Percentiles rank a stretch among this genome's conserved stretches.
Evolutionary conservation across 768 basidiomycete genomes (phyloP).

Genomic region (Tricholoma matsutake): DNA sequence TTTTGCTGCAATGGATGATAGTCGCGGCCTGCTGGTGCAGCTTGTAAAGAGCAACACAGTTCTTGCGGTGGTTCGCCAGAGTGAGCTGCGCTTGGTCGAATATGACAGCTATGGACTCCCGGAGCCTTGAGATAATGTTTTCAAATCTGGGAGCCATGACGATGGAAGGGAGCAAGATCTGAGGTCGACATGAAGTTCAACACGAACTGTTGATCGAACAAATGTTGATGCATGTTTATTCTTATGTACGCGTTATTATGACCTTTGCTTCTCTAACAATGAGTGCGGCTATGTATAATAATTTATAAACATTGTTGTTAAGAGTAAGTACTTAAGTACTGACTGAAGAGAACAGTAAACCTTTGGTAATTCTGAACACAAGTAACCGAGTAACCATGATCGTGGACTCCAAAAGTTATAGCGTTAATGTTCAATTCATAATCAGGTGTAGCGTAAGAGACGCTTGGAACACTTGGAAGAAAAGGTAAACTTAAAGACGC

Average conservation of each 20-base stretch:
- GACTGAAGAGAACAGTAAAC: no score
- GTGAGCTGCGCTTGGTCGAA: slow-evolving; percentile 83
- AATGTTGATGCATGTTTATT: slow-evolving; percentile 11
- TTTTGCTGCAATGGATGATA: slow-evolving; percentile 49
- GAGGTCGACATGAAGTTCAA: slow-evolving; percentile 2
- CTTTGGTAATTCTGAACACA: no score
- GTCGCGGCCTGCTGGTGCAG: slow-evolving; percentile 65
- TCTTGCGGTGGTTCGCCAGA: slow-evolving; percentile 90
- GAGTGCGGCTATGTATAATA: no score
- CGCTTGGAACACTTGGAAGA: neutral
- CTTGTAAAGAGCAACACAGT: slow-evolving; percentile 83
- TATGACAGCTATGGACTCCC: slow-evolving; percentile 35
- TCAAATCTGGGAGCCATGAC: slow-evolving; percentile 23
- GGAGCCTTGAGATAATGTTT: slow-evolving; percentile 28
- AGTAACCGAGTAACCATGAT: no score
- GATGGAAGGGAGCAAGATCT: neutral
- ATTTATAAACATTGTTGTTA: no score
- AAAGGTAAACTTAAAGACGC: neutral
- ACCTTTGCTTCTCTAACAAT: no score
- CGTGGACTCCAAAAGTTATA: no score
- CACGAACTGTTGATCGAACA: slow-evolving; percentile 12
- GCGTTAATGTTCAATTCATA: no score
- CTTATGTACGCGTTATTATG: slow-evolving; percentile 20
- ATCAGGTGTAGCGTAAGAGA: neutral
- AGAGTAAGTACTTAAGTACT: no score